Percentiles rank a stretch among this genome's conserved stretches.
These are phyloP conservation scores for Stemphylium beticola DNA, from an alignment of 2,329 filamentous ascomycete genomes.

Conservation along the genomic window DNA sequence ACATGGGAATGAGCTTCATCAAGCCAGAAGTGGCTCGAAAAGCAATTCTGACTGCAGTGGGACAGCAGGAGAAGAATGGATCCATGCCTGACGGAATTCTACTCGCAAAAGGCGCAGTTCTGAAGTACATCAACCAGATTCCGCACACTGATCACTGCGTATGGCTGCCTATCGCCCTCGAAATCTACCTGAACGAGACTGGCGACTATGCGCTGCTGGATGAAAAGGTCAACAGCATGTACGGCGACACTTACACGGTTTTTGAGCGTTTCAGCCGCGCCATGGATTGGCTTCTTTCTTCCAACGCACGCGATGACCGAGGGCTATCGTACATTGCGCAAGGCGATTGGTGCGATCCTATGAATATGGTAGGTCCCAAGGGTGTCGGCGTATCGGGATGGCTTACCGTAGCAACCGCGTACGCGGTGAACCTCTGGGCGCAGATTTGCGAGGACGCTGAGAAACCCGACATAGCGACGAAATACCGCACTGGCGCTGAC, in stretches of 20 bases:
- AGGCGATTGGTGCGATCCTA: conserved; percentile 67
- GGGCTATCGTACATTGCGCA: conserved; percentile 65
- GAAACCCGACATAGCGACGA: conserved; percentile 50
- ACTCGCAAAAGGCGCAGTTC: conserved; percentile 60
- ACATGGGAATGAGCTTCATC: conserved; percentile 67
- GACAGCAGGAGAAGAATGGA: conserved; percentile 62
- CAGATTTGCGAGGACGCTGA: conserved; percentile 57
- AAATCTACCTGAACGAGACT: conserved; percentile 63
- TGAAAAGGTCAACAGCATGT: conserved; percentile 51
- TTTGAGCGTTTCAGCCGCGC: conserved; percentile 63
- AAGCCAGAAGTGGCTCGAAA: conserved; percentile 57
- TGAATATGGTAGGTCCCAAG: conserved; percentile 68
- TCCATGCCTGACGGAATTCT: conserved; percentile 65
- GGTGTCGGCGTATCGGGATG: conserved; percentile 64
- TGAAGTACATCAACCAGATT: conserved; percentile 68
- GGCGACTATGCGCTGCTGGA: conserved; percentile 60
- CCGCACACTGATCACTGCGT: conserved; percentile 66
- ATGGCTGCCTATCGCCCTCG: conserved; percentile 62
- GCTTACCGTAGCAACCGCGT: conserved; percentile 63
- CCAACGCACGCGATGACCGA: conserved; percentile 56
- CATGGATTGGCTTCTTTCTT: conserved; percentile 62
- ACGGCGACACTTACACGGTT: conserved; percentile 58
- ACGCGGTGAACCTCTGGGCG: conserved; percentile 62
- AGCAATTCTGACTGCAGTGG: conserved; percentile 58
- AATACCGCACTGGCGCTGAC: conserved; percentile 54